Evolutionary conservation across 495 filamentous ascomycete species (phyloP).

Genomic region (Penicillium lividum): DNA sequence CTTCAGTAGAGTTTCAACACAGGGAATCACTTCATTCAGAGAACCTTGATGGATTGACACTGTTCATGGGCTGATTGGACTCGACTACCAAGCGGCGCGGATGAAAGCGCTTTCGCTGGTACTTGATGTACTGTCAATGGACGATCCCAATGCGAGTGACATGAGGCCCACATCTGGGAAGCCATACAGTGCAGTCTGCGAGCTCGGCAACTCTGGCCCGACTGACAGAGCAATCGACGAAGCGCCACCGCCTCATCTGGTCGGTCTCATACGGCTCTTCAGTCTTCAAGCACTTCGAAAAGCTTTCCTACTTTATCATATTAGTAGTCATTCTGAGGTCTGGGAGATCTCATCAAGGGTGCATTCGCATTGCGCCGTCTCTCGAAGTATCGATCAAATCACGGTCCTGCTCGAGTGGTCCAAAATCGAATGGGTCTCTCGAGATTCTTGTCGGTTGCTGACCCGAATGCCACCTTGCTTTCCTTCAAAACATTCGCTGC

Average conservation of each 20-base stretch:
- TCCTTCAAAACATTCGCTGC: neutral
- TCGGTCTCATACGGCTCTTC: neutral
- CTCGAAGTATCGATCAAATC: slow-evolving; percentile 1
- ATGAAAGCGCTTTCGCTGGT: neutral
- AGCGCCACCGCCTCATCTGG: neutral
- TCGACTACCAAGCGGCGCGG: neutral
- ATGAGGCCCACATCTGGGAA: neutral
- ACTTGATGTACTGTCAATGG: neutral
- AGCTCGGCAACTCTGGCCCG: neutral
- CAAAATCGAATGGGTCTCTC: neutral
- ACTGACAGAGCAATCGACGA: neutral
- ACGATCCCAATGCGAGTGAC: slow-evolving; percentile 3
- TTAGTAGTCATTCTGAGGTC: neutral
- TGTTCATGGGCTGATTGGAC: neutral
- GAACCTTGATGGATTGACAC: neutral
- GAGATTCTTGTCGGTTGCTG: neutral
- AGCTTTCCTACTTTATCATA: neutral
- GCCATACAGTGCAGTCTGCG: slow-evolving; percentile 1
- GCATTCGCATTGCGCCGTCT: neutral
- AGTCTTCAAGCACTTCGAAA: neutral
- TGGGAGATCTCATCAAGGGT: slow-evolving; percentile 3
- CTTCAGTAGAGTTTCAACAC: neutral
- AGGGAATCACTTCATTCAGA: neutral
- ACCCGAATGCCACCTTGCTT: neutral
- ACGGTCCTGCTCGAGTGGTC: neutral